Conservation (phyloP, 208 protist genomes). For the Acanthamoeba castellanii region DNA sequence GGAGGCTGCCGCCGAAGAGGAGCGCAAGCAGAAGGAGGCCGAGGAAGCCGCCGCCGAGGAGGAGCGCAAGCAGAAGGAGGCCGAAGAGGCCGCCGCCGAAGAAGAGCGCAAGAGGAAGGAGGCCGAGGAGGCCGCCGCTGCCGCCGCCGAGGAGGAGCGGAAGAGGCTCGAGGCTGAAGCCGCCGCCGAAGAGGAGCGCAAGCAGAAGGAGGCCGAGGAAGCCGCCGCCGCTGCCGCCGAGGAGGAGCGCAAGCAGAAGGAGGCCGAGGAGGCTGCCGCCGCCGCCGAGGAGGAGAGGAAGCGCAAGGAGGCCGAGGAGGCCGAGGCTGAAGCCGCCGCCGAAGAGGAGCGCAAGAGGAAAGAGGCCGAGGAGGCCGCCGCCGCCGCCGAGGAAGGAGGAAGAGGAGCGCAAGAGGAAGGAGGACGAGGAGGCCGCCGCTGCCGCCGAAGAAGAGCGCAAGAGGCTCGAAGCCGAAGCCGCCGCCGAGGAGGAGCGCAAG, state of each 20-base stretch:
- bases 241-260: neutral
- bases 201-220: constrained; percentile 27
- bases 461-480: neutral
- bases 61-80: constrained; percentile 19
- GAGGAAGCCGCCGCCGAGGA: constrained; percentile 46
- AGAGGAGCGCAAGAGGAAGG: neutral
- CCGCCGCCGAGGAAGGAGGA: neutral
- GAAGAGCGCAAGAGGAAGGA: neutral
- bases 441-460: neutral
- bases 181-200: neutral
- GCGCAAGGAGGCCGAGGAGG: constrained; percentile 40
- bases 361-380: constrained; percentile 7
- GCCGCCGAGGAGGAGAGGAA: neutral
- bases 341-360: neutral
- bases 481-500: neutral
- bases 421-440: neutral
- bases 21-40: neutral
- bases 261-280: neutral
- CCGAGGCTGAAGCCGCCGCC: neutral
- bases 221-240: constrained; percentile 5
- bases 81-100: constrained; percentile 20
- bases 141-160: neutral
- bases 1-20: constrained; percentile 25
- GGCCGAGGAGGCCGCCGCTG: constrained; percentile 20
- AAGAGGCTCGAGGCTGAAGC: neutral